These are phyloP conservation scores for Aspergillus quadricinctus DNA, from an alignment of 2,329 filamentous ascomycete species.

Conservation along the genomic window DNA sequence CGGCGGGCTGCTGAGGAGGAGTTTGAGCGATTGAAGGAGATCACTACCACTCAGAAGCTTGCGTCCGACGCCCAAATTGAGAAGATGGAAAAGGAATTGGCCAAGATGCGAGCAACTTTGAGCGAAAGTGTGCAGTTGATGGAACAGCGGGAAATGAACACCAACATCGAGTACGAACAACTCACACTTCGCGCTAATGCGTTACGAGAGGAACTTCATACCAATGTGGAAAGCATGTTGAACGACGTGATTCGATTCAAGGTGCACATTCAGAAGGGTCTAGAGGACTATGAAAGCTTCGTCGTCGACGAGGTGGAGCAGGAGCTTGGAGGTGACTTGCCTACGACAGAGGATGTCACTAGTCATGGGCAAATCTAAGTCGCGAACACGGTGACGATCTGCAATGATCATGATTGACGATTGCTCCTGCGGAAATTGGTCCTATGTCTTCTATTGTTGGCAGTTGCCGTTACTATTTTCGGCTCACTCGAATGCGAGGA, in stretches of 20 bases:
- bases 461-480: not conserved
- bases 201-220: conserved; percentile 94
- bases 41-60: conserved; percentile 79
- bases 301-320: conserved; percentile 90
- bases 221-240: conserved; percentile 89
- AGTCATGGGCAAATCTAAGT: conserved; percentile 6
- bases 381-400: conserved; percentile 10
- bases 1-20: conserved; percentile 87
- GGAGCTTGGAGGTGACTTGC: conserved; percentile 65
- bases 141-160: conserved; percentile 94
- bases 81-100: conserved; percentile 97
- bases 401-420: conserved; percentile 3
- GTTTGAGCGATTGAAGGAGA: conserved; percentile 89
- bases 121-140: conserved; percentile 84
- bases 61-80: conserved; percentile 91
- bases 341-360: conserved; percentile 28
- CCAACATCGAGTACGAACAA: conserved; percentile 93
- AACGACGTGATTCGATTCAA: conserved; percentile 99
- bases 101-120: conserved; percentile 79
- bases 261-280: conserved; percentile 85
- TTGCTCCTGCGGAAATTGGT: not conserved
- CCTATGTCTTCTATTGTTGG: not conserved
- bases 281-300: conserved; percentile 93
- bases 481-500: not conserved
- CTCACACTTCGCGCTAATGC: conserved; percentile 77